Base-by-base conservation (phyloP, 257 asterid species). In the Solanum chmielewskii region DNA sequence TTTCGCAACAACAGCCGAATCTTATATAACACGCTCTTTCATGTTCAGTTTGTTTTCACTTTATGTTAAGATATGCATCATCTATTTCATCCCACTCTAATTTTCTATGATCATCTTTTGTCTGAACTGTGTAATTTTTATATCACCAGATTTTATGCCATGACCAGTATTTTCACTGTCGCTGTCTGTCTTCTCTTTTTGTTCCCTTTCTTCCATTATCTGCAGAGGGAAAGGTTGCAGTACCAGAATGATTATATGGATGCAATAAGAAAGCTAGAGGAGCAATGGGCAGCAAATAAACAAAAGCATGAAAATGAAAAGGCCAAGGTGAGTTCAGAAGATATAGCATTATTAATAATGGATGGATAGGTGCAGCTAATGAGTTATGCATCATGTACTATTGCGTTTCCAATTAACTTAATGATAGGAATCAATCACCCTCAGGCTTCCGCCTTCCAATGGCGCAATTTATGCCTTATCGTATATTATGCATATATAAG, bases 141-240 rank as follows among this genome's bases (percentile, higher is more conserved):
- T 23, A 68, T 18, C 39, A 62, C 68, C 86, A 66, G 23, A 75
- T 78, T 84, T 42, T 70, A 37, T 44, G 85, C 75, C 68, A 64
- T 83, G 39, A 62, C 60, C 23, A 49, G 29, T 52, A 80, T 29
- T 81, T 81, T 85, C 85, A 77, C 76, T 81, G n/a, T 83, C 42
- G n/a, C 31, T n/a, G 33, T 45, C 60, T 83, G 70, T 60, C 74
- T 70, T 66, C 69, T 25, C 29, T 37, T 13, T 85, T 45, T 87
- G 33, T 12, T 39, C 9, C 49, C 41, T 56, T 29, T 82, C 44
- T 84, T 70, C 60, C 73, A 44, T 56, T 39, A 73, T 88, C 86
- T 86, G 89, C 91, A 94, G 98, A 87, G 89, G 90, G 96, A 95
- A 88, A 95, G 92, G 89, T 68, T 92, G 89, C 91, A 91, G 87